A percentile compares a stretch with the other conserved stretches of the same genome.
Evolutionary conservation across 2,329 filamentous ascomycete species (phyloP).

Genomic region (Colletotrichum navitas): DNA sequence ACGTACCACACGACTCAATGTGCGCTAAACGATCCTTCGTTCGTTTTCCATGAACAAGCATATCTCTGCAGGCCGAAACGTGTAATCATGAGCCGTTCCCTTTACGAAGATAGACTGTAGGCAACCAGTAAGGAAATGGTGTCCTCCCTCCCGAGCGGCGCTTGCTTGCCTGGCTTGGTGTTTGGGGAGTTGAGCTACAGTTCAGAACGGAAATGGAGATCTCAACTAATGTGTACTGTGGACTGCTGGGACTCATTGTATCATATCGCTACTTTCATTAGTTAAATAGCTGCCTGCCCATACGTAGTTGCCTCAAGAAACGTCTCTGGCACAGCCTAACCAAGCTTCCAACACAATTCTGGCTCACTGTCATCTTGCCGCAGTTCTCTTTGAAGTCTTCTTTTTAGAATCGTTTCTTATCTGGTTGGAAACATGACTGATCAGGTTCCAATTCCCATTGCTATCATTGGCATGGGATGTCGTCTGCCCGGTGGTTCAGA

Average conservation of each 20-base stretch:
- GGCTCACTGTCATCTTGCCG: neutral
- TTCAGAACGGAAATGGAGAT: neutral
- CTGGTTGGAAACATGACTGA: neutral
- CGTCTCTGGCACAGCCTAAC: neutral
- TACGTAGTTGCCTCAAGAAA: neutral
- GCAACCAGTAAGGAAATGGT: neutral
- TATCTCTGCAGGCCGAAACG: neutral
- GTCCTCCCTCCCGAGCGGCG: neutral
- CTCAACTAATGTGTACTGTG: neutral
- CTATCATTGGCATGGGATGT: constrained; percentile 49
- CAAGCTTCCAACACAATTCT: neutral
- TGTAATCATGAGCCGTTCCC: neutral
- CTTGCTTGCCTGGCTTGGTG: neutral
- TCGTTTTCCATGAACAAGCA: neutral
- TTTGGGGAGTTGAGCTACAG: neutral
- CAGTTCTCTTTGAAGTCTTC: neutral
- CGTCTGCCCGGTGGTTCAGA: constrained; percentile 47
- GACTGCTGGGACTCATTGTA: neutral
- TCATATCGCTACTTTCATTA: neutral
- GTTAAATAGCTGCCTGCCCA: neutral
- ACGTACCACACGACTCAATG: neutral
- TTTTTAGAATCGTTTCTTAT: neutral
- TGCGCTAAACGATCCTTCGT: neutral
- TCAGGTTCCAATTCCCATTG: constrained; percentile 44
- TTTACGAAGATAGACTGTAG: neutral